Evolutionary conservation across 2,329 filamentous ascomycete genomes (phyloP), one percentile per base, ranked within the genome.

Genomic region (Chaetomium sp.): DNA sequence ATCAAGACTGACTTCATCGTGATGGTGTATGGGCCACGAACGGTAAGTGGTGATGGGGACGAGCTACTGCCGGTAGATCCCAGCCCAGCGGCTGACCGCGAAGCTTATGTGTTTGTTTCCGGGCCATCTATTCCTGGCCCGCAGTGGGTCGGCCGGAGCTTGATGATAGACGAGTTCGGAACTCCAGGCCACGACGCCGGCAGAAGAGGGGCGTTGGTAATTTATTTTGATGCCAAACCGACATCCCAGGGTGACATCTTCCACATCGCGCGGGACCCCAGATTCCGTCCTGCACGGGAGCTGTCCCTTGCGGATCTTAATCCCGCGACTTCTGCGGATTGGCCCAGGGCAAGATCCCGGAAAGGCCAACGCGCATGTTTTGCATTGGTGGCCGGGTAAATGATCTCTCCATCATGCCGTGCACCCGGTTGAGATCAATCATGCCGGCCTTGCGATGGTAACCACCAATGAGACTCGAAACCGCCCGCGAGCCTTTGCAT

Each of bases 1-100:
- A 67, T 19, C 23, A 67, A 27, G 13, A 33, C 29, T 10, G 60
- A 9, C 59, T 67, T 71, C 64, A 70, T 68, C 33, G 12, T 63
- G 42, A 27, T 25, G 33, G 9, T 23, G 23, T 29, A 19, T 27
- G 31, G n/a, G 29, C 35, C 16, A 35, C 9, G 10, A 13, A 8
- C 13, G 12, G 49, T 51, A 9, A 25, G 49, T 19, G 12, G 13
- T 51, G 12, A 51, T 51, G 13, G 49, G 8, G 49, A 16, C 27
- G 12, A 21, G 23, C 3, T 27, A 25, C 13, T 51, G 16, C 38
- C 38, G 38, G 38, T 51, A 50, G 47, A 25, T 42, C 38, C 7
- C 38, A 19, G 38, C 38, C 35, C 38, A 42, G 38, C 12, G 47
- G 47, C 23, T 9, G 5, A 23, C 13, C 23, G 23, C 21, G 38